phyloP scores from a whole-genome alignment of 2,329 filamentous ascomycete species.

The Metarhizium robertsii region DNA sequence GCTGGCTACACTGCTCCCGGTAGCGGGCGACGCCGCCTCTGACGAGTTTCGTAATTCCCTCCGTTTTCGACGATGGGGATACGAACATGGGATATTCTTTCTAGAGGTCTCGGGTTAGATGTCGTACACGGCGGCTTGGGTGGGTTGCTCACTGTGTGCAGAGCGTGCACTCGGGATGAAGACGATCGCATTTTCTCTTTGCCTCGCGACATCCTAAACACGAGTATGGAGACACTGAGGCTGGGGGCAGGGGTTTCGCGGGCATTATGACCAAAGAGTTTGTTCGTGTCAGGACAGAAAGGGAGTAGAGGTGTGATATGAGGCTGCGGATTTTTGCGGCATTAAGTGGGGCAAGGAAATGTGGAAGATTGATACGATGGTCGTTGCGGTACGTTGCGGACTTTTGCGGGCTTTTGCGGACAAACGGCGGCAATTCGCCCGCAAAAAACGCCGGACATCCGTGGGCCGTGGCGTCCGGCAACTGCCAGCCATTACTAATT shows the following conservation, averaged over 20 bases:
- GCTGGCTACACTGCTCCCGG: background rate
- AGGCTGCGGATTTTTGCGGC: background rate
- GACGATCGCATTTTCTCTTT: slow-evolving; percentile 4
- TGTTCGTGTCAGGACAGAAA: background rate
- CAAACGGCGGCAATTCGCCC: background rate
- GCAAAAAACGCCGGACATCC: too few species aligned
- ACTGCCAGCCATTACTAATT: background rate
- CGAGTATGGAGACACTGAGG: background rate
- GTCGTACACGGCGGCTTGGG: too few species aligned
- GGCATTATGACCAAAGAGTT: too few species aligned
- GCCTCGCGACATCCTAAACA: slow-evolving; percentile 1
- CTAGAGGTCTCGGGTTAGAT: background rate
- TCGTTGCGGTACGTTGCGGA: background rate
- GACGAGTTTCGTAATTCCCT: background rate
- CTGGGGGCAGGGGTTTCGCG: too few species aligned
- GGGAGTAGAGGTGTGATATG: background rate
- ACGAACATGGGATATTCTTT: background rate
- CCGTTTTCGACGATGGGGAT: background rate
- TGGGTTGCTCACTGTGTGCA: slow-evolving; percentile 3
- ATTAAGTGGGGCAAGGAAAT: background rate
- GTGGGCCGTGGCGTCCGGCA: too few species aligned
- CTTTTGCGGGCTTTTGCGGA: background rate
- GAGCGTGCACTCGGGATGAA: slow-evolving; percentile 6
- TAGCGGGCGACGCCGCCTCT: background rate
- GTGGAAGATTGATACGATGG: too few species aligned